Evolutionary conservation across 352 stramenopile species (phyloP).

Genomic region (Globisporangium polare): DNA sequence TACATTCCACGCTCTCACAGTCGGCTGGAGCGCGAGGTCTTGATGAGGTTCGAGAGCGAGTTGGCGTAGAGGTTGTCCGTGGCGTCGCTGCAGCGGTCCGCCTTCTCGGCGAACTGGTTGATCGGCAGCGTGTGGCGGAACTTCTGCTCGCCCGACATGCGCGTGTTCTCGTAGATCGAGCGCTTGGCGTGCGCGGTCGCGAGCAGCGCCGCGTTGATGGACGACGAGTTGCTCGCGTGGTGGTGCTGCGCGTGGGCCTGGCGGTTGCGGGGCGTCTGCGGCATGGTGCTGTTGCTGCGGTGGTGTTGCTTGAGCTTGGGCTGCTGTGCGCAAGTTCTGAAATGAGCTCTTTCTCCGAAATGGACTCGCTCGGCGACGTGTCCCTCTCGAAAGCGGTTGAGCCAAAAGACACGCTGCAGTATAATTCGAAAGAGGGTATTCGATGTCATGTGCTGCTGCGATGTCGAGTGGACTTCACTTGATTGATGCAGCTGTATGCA

Average conservation of each 20-base stretch:
- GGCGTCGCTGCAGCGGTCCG: constrained; percentile 40
- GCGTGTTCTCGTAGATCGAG: constrained; percentile 55
- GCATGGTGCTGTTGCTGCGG: background rate
- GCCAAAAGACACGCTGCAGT: background rate
- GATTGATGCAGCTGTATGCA: background rate
- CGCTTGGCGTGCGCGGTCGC: constrained; percentile 15
- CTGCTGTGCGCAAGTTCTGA: constrained; percentile 4
- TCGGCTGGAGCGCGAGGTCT: constrained; percentile 29
- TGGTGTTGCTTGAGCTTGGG: background rate
- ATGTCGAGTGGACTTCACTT: too few relatives aligned
- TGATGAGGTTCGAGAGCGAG: constrained; percentile 40
- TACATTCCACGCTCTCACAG: constrained; percentile 22
- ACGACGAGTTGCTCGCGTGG: constrained; percentile 11
- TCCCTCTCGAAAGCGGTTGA: background rate
- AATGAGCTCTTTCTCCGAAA: constrained; percentile 7
- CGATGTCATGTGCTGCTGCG: too few relatives aligned
- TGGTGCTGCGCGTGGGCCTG: constrained; percentile 7
- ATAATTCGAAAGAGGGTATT: background rate
- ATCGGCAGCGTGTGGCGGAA: constrained; percentile 38
- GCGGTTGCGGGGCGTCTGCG: constrained; percentile 8
- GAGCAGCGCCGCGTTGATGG: constrained; percentile 15
- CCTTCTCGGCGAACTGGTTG: constrained; percentile 28
- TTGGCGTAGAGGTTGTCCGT: constrained; percentile 41
- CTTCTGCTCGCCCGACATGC: constrained; percentile 52
- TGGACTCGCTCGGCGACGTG: background rate